Evolutionary conservation across 148 eudicot genomes (phyloP).

Genomic region (Camellia lanceoleosa): DNA sequence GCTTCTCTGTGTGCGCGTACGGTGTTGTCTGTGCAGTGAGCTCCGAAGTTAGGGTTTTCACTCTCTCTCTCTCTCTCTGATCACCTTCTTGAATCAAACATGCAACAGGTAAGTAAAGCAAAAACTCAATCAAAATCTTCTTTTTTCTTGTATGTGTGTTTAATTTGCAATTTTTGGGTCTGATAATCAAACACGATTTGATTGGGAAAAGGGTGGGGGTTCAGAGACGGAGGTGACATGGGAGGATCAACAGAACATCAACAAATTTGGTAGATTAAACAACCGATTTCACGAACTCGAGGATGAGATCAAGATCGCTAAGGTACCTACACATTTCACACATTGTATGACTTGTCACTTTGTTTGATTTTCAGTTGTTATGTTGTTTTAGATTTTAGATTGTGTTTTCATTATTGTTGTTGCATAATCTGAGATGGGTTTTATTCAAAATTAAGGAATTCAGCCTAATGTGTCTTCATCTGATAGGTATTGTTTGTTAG

Average conservation of each 20-base stretch:
- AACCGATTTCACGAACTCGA: slow-evolving; percentile 78
- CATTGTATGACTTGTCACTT: background rate
- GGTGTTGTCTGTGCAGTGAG: too few species aligned
- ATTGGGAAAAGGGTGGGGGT: slow-evolving; percentile 49
- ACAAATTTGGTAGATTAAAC: slow-evolving; percentile 85
- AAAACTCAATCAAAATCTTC: background rate
- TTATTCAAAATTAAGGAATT: too few species aligned
- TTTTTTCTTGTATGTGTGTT: too few species aligned
- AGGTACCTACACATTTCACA: slow-evolving; percentile 37
- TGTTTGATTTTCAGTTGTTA: background rate
- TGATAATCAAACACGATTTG: background rate
- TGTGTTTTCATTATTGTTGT: background rate
- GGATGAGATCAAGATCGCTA: slow-evolving; percentile 77
- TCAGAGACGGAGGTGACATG: slow-evolving; percentile 87
- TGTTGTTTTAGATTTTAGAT: background rate
- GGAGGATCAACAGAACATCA: slow-evolving; percentile 97
- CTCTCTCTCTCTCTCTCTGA: too few species aligned
- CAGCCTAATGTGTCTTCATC: background rate
- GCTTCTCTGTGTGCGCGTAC: too few species aligned
- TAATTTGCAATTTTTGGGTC: background rate
- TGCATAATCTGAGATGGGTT: background rate
- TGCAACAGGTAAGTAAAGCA: slow-evolving; percentile 15
- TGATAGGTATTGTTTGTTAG: background rate
- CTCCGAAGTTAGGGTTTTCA: too few species aligned
- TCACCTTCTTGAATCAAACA: slow-evolving; percentile 12